These are phyloP conservation scores for Wickerhamiella shivajii DNA, from an alignment of 805 yeast species.

Conservation along the genomic window DNA sequence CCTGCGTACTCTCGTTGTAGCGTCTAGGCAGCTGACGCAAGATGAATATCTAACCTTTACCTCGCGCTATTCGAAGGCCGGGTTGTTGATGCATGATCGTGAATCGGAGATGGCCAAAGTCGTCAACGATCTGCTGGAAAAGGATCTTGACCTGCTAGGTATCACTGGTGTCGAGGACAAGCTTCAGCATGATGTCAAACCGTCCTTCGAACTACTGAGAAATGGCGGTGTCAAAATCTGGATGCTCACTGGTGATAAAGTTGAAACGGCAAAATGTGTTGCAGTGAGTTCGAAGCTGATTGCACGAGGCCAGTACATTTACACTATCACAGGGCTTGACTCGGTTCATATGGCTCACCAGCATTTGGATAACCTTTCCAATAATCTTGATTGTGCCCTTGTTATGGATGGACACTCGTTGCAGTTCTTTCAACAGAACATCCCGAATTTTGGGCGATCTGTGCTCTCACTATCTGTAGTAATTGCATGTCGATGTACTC, in stretches of 20 bases:
- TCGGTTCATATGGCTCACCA: constrained; percentile 54
- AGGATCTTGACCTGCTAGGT: constrained; percentile 73
- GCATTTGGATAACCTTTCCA: constrained; percentile 55
- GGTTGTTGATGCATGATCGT: constrained; percentile 64
- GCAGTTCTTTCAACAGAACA: constrained; percentile 47
- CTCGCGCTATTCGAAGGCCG: constrained; percentile 52
- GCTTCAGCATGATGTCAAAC: constrained; percentile 78
- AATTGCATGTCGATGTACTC: constrained; percentile 97
- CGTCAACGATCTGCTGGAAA: constrained; percentile 56
- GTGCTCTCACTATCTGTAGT: constrained; percentile 79
- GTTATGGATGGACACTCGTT: constrained; percentile 91
- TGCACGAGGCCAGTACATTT: constrained; percentile 86
- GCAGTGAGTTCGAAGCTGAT: constrained; percentile 91
- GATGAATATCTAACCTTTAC: constrained; percentile 49
- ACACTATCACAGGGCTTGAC: constrained; percentile 55
- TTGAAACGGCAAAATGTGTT: constrained; percentile 95
- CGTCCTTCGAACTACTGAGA: constrained; percentile 78
- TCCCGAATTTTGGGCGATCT: constrained; percentile 52
- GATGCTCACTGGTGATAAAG: constrained; percentile 99
- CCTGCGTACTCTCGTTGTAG: constrained; percentile 83
- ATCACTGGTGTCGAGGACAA: constrained; percentile 96
- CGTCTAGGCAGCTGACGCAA: constrained; percentile 53
- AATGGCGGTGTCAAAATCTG: constrained; percentile 96
- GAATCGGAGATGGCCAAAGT: constrained; percentile 60
- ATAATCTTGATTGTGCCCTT: constrained; percentile 55